Evolutionary conservation across 495 filamentous ascomycete species (phyloP), one percentile per base, ranked within the genome.

Genomic region (Copromyces sp.): DNA sequence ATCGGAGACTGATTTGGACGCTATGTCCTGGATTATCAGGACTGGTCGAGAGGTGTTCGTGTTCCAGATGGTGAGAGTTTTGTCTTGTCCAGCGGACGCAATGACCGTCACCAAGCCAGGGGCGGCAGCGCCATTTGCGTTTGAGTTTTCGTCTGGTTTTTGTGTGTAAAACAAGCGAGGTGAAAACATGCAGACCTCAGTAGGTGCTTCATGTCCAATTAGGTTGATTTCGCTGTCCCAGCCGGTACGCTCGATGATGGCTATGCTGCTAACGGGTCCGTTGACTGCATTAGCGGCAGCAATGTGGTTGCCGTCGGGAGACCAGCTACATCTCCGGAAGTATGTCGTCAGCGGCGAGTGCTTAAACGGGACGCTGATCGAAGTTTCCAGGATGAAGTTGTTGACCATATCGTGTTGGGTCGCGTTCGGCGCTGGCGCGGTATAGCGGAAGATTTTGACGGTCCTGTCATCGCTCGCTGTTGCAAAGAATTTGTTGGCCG

Each of bases 141-240:
- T 41, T 0, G 73, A 78, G 40, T 80, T 83, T 47, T 84, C 83
- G 65, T 75, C 40, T 14, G 92, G 91, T 41, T 92, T 87, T 39
- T 86, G 87, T n/a, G 90, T 90, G 81, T 86, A 80, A 59, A 98
- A 98, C 44, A 98, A 82, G 71, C 96, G 86, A 9, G 95, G 96
- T 14, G 94, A 97, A 79, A 99, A 99, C 73, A 95, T 91, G 83
- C 95, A 98, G 14, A 98, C 95, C 83, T 98, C 95, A 4, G 95
- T 94, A 1, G 95, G 95, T 8, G 92, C 94, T 86, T 99, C 95
- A 77, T 98, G 96, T 4, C 95, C 95, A 70, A 99, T 96, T 39
- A 99, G 83, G 80, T 97, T 97, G 83, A 98, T 98, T 79, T 98
- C 94, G 71, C 93, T 93, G 78, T 97, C 94, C 95, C 95, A 99